Evolutionary conservation across 345 rosid genomes (phyloP).

Genomic region (Euphorbia tirucalli): DNA sequence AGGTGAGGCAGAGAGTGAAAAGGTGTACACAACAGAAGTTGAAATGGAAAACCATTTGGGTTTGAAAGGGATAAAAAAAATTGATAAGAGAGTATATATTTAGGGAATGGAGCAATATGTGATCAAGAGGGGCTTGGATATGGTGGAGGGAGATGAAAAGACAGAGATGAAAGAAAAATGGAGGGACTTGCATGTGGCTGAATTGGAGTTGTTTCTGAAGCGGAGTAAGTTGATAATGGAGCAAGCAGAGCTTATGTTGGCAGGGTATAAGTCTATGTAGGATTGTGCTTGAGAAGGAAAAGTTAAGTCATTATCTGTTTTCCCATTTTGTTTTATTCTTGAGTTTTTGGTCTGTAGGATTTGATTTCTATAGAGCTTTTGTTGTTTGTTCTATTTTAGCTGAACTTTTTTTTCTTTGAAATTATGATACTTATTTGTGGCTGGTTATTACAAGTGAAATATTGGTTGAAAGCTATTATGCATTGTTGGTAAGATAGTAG

Average conservation of each 20-base stretch:
- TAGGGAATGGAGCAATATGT: constrained; percentile 24
- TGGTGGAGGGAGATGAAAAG: constrained; percentile 18
- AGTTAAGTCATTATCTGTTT: not conserved
- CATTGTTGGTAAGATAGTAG: too few species aligned
- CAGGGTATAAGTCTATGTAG: constrained; percentile 4
- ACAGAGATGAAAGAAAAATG: constrained; percentile 25
- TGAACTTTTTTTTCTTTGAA: too few species aligned
- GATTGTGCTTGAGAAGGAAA: constrained; percentile 16
- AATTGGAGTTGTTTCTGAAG: constrained; percentile 25
- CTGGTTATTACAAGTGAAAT: too few species aligned
- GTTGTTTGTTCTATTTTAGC: too few species aligned
- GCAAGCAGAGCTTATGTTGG: constrained; percentile 23
- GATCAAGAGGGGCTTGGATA: constrained; percentile 7
- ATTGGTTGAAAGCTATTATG: too few species aligned
- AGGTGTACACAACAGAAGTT: not conserved
- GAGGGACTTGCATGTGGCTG: constrained; percentile 28
- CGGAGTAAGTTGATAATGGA: constrained; percentile 21
- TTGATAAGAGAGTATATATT: not conserved
- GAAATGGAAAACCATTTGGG: constrained; percentile 12
- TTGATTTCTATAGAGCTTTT: too few species aligned
- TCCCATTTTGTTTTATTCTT: too few species aligned
- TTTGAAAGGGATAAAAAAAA: not conserved
- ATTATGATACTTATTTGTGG: too few species aligned
- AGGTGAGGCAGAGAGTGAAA: not conserved
- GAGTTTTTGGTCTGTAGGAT: too few species aligned